These are phyloP conservation scores for Warburgia ugandensis DNA, from an alignment of 164 flowering plant species.

Conservation along the genomic window DNA sequence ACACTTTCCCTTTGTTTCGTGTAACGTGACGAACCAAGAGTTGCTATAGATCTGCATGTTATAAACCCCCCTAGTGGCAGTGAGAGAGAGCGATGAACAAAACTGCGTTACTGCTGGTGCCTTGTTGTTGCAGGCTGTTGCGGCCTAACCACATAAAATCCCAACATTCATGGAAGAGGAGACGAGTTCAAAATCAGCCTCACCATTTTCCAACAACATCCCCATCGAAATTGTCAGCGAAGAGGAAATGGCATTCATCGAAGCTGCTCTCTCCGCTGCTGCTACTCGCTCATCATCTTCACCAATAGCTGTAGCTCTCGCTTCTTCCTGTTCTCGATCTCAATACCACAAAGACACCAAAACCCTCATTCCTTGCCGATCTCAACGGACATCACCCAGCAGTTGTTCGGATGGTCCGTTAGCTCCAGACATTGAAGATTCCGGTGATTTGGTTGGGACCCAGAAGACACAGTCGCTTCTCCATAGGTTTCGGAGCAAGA, in stretches of 20 bases:
- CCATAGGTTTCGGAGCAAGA: slow-evolving; percentile 45
- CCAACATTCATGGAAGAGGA: no score
- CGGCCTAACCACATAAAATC: no score
- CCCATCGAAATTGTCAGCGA: slow-evolving; percentile 67
- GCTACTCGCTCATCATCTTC: slow-evolving; percentile 12
- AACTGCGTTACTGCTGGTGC: no score
- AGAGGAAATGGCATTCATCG: slow-evolving; percentile 83
- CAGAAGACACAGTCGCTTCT: slow-evolving; percentile 46
- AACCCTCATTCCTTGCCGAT: slow-evolving; percentile 27
- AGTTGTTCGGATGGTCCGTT: slow-evolving; percentile 5
- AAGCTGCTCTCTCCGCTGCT: slow-evolving; percentile 44
- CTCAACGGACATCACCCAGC: slow-evolving; percentile 31
- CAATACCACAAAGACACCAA: no score
- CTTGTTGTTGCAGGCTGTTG: no score
- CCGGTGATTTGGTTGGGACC: slow-evolving; percentile 16
- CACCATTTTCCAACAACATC: slow-evolving; percentile 15
- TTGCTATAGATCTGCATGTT: no score
- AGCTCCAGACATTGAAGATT: slow-evolving; percentile 53
- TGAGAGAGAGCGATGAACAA: no score
- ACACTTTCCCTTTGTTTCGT: no score
- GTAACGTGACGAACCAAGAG: no score
- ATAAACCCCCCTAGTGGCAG: no score
- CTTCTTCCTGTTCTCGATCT: slow-evolving; percentile 9
- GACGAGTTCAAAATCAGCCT: no score
- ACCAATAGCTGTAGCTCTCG: slow-evolving; percentile 9